Evolutionary conservation across 225 moss, liverwort and hornwort species (phyloP), one percentile per base, ranked within the genome.

Genomic region (Asterella californica): DNA sequence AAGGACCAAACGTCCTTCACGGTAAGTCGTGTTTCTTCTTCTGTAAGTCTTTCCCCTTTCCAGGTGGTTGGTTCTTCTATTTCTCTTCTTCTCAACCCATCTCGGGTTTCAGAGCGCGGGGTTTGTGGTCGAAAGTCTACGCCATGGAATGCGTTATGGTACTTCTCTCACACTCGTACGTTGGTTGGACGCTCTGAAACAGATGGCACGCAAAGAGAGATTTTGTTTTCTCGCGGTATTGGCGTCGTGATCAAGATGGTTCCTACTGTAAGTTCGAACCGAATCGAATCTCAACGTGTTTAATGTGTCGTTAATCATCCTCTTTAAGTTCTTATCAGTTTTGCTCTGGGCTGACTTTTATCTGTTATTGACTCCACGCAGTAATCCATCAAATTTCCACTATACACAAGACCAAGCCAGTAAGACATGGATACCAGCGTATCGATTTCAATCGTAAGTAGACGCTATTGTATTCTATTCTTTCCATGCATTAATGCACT

Each of bases 161-260:
- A n/a, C 21, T 42, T 63, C 10, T 63, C 63, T 63, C 27, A 74
- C 17, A 25, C 15, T 24, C 15, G 71, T 71, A 27, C 32, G 33
- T 30, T 74, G 22, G 36, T 38, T 25, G 27, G 54, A 59, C 4
- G 27, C 37, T 7, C 10, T 59, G 65, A 50, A 79, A 62, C 83
- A 93, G 91, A 88, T 93, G 91, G 72, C 83, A 89, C 57, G 86
- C 76, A 47, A 93, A 88, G 82, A 83, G 89, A 15, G 93, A 93
- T 81, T 91, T 91, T 49, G 81, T 93, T 10, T 93, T 93, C 74
- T 93, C 93, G 30, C 82, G 93, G 61, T 73, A 85, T 54, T 93
- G 93, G 93, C 91, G 91, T 47, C 89, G 88, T 30, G 88, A 93
- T 57, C 93, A 93, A 79, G 90, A 93, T 82, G 93, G 93, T 6